phyloP scores from a whole-genome alignment of 2,329 filamentous ascomycete species.

The Fusarium liriodendri region DNA sequence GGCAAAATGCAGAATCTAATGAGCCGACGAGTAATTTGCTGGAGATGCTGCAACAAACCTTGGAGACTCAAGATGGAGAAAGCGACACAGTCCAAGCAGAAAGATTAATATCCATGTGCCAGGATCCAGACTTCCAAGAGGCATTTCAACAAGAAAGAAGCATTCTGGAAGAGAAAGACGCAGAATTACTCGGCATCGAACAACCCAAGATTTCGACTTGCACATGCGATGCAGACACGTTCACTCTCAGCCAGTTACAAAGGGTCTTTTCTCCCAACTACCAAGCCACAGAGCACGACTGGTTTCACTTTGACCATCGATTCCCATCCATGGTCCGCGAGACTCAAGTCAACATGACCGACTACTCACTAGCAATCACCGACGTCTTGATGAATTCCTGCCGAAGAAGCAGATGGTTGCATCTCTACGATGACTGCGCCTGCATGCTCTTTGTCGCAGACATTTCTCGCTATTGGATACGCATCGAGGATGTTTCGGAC shows the following conservation, averaged over 20 bases:
- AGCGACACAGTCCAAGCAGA: not conserved
- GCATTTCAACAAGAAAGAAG: not conserved
- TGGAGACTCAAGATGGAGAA: not conserved
- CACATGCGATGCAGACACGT: not conserved
- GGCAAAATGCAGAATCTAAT: not conserved
- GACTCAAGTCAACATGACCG: not conserved
- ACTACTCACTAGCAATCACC: not conserved
- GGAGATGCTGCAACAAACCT: not conserved
- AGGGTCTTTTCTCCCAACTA: not conserved
- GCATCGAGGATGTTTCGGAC: not conserved
- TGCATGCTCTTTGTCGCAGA: not conserved
- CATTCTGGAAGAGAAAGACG: not conserved
- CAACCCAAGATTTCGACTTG: not conserved
- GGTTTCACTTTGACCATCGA: constrained; percentile 5
- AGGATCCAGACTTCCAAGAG: not conserved
- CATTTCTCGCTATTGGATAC: not conserved
- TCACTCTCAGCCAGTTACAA: not conserved
- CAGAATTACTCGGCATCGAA: not conserved
- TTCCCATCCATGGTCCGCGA: not conserved
- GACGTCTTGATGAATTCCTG: not conserved
- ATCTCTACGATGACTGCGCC: not conserved
- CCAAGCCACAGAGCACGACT: constrained; percentile 3
- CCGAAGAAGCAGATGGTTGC: not conserved
- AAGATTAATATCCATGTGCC: not conserved
- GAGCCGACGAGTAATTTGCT: not conserved